phyloP scores from a whole-genome alignment of 345 rosid species.

The Kernera saxatilis region DNA sequence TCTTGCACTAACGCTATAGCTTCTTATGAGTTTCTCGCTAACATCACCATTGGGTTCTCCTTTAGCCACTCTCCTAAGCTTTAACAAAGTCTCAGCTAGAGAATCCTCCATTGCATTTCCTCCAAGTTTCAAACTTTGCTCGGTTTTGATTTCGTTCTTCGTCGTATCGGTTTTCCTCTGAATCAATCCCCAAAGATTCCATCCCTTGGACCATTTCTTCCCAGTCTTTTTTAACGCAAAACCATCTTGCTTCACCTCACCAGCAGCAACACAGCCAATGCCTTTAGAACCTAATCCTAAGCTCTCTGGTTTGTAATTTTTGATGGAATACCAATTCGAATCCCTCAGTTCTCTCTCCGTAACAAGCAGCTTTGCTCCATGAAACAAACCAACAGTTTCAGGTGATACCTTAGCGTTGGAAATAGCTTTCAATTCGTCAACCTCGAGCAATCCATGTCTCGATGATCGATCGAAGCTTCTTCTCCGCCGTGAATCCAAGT shows the following conservation, averaged over 20 bases:
- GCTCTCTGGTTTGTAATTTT: constrained; percentile 35
- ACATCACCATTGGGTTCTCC: constrained; percentile 42
- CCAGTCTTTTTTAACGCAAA: constrained; percentile 33
- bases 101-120: constrained; percentile 41
- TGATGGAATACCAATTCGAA: constrained; percentile 56
- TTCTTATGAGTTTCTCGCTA: constrained; percentile 59
- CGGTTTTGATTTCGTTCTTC: constrained; percentile 34
- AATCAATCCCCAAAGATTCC: constrained; percentile 70
- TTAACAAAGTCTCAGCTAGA: constrained; percentile 43
- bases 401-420: constrained; percentile 66
- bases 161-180: constrained; percentile 35
- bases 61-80: constrained; percentile 38
- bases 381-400: constrained; percentile 52
- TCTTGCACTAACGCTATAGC: constrained; percentile 57
- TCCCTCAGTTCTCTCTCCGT: constrained; percentile 51
- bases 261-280: constrained; percentile 41
- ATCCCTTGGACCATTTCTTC: constrained; percentile 33
- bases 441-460: constrained; percentile 49
- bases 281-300: constrained; percentile 42
- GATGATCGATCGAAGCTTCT: constrained; percentile 68
- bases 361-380: constrained; percentile 58
- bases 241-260: constrained; percentile 40
- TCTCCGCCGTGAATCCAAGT: constrained; percentile 57
- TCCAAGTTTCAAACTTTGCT: constrained; percentile 29
- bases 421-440: constrained; percentile 49